These are phyloP conservation scores for Pascua sp. DNA, from an alignment of 1,284 basidiomycete species.

Conservation along the genomic window DNA sequence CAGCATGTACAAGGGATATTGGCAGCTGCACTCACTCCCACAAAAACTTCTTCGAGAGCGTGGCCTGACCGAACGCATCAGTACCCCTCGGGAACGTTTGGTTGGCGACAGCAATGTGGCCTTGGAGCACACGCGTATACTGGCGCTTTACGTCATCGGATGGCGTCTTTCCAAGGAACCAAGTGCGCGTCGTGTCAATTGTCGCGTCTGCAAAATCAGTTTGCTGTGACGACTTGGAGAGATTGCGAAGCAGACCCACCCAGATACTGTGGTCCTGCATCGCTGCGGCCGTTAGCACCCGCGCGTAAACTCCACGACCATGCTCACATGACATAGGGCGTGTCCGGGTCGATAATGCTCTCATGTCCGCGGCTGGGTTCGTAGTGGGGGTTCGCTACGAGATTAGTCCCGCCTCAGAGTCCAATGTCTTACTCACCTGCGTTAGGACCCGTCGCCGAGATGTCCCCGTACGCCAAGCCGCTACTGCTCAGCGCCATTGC, in stretches of 20 bases:
- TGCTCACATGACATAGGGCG: slow-evolving; percentile 82
- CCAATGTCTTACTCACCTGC: slow-evolving; percentile 47
- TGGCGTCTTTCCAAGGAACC: slow-evolving; percentile 75
- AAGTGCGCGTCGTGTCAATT: slow-evolving; percentile 85
- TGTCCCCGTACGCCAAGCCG: slow-evolving; percentile 88
- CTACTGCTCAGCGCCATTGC: slow-evolving; percentile 23
- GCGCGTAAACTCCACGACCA: not conserved
- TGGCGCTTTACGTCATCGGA: slow-evolving; percentile 74
- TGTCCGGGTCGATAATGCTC: slow-evolving; percentile 66
- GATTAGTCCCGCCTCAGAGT: not conserved
- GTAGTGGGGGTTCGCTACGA: slow-evolving; percentile 82
- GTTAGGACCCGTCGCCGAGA: slow-evolving; percentile 85
- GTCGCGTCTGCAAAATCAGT: slow-evolving; percentile 63
- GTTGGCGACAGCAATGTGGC: slow-evolving; percentile 89
- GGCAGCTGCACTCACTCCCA: slow-evolving; percentile 58
- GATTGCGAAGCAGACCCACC: slow-evolving; percentile 21
- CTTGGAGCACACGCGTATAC: slow-evolving; percentile 91
- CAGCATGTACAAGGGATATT: not conserved
- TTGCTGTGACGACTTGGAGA: no score
- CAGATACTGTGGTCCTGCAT: slow-evolving; percentile 80
- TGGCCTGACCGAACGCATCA: slow-evolving; percentile 72
- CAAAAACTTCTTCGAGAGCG: slow-evolving; percentile 75
- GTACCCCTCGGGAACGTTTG: slow-evolving; percentile 86
- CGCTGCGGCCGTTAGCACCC: slow-evolving; percentile 52
- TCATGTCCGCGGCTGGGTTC: slow-evolving; percentile 69